Evolutionary conservation across 768 basidiomycete genomes (phyloP), one percentile per base, ranked within the genome.

Genomic region (Clathrus columnatus): DNA sequence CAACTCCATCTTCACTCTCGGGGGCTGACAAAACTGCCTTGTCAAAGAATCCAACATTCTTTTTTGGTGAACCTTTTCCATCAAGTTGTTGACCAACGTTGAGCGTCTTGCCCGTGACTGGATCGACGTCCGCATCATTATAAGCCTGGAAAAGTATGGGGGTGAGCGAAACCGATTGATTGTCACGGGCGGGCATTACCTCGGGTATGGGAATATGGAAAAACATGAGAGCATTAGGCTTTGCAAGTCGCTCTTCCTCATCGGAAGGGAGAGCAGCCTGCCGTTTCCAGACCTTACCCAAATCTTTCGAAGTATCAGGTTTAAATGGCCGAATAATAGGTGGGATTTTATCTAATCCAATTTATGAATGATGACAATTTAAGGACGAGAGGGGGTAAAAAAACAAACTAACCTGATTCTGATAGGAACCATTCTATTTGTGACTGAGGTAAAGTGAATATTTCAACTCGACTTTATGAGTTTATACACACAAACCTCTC

Each of bases 181-280:
- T 30, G 45, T 48, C 55, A 57, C 47, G 36, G 14, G 30, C 21
- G 27, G 24, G 26, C 11, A 52, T 7, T 51, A 26, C 23, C 23
- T 30, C 21, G 23, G 29, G 90, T 85, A 97, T 65, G 50, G 95
- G 95, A 47, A 99, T 98, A 61, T 98, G 95, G 83, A 96, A 97
- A 72, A 95, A 96, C 87, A 91, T 89, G 61, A 98, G 68, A 0
- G 91, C 95, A 63, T 97, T 97, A 1, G 95, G 95, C 68, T 96
- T 98, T 4, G 88, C 90, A 2, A 93, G 74, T 62, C 71, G 69
- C 21, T 69, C 68, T 48, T 73, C 65, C 0, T 87, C 83, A 14
- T 58, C 61, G 1, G 56, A 27, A 50, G 55, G 44, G 30, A 24
- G n/a, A 20, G 26, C 42, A 28, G 68, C 67, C 60, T 85, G 79